These are phyloP conservation scores for Penicillium sp. DNA, from an alignment of 2,329 filamentous ascomycete species.

Conservation along the genomic window DNA sequence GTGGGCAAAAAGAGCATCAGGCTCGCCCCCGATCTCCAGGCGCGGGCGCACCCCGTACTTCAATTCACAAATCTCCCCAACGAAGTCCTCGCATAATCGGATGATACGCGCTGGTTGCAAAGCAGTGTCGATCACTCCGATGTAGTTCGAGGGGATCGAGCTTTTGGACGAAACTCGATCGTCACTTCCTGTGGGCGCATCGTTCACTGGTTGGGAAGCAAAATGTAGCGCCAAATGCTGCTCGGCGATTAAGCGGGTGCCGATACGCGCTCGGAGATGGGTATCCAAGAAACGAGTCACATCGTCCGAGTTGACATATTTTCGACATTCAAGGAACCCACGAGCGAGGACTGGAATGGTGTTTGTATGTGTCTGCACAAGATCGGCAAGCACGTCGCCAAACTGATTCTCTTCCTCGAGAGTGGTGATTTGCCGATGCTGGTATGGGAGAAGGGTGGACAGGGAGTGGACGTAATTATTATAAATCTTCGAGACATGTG, in stretches of 20 bases:
- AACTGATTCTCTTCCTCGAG: constrained; percentile 87
- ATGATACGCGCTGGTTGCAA: constrained; percentile 78
- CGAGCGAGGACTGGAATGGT: constrained; percentile 90
- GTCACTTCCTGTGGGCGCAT: constrained; percentile 43
- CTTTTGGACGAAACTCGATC: constrained; percentile 19
- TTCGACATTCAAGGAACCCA: constrained; percentile 88
- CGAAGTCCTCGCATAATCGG: constrained; percentile 80
- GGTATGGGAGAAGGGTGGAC: constrained; percentile 83
- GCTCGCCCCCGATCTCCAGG: constrained; percentile 78
- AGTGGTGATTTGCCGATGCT: constrained; percentile 67
- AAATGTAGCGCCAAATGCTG: constrained; percentile 92
- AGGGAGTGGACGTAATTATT: constrained; percentile 93
- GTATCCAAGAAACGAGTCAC: constrained; percentile 93
- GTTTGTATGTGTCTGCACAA: constrained; percentile 92
- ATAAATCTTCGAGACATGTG: constrained; percentile 90
- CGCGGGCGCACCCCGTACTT: constrained; percentile 86
- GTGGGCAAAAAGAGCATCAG: constrained; percentile 84
- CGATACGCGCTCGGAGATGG: constrained; percentile 88
- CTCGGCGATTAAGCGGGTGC: constrained; percentile 89
- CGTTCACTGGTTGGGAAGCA: constrained; percentile 68
- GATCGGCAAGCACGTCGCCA: constrained; percentile 85
- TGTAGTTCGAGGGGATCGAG: constrained; percentile 59
- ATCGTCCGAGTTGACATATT: constrained; percentile 77
- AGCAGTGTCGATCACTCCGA: constrained; percentile 91
- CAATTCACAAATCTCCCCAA: constrained; percentile 93